Conservation (phyloP, 177 flowering plant genomes). For the Telopea speciosissima region DNA sequence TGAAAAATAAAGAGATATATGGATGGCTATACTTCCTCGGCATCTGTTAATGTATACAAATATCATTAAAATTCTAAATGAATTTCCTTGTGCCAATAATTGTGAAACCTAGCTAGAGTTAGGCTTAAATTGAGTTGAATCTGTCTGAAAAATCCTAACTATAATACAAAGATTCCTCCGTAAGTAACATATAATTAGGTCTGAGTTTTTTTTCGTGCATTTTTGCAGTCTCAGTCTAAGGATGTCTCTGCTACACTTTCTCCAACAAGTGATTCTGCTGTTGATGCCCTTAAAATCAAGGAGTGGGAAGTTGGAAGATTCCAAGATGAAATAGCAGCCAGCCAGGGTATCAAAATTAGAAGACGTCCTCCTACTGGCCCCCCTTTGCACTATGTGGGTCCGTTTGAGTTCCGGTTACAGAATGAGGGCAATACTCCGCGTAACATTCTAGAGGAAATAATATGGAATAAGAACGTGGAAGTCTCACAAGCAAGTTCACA, state of each 20-base stretch:
- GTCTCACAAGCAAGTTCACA: slow-evolving; percentile 43
- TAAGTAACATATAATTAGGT: background rate
- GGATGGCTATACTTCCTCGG: no score
- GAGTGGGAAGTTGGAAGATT: slow-evolving; percentile 64
- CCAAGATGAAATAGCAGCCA: slow-evolving; percentile 61
- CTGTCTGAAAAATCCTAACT: background rate
- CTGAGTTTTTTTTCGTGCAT: background rate
- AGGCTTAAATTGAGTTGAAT: no score
- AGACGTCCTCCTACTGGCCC: slow-evolving; percentile 76
- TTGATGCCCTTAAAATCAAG: slow-evolving; percentile 41
- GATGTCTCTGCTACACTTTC: slow-evolving; percentile 29
- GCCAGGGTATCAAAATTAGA: slow-evolving; percentile 79
- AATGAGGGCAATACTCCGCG: slow-evolving; percentile 87
- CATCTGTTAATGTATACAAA: background rate
- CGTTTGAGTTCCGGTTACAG: slow-evolving; percentile 72
- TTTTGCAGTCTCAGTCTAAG: slow-evolving; percentile 35
- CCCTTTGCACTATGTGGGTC: slow-evolving; percentile 84
- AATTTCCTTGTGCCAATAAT: background rate
- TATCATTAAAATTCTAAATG: background rate
- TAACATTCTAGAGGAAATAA: slow-evolving; percentile 84
- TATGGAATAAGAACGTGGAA: slow-evolving; percentile 87
- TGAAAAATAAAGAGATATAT: no score
- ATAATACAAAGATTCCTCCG: no score
- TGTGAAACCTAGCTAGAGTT: background rate
- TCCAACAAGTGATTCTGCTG: slow-evolving; percentile 20